A percentile compares a stretch with the other conserved stretches of the same genome.
These are phyloP conservation scores for Pichia sp. DNA, from an alignment of 1,139 yeast species.

Conservation along the genomic window DNA sequence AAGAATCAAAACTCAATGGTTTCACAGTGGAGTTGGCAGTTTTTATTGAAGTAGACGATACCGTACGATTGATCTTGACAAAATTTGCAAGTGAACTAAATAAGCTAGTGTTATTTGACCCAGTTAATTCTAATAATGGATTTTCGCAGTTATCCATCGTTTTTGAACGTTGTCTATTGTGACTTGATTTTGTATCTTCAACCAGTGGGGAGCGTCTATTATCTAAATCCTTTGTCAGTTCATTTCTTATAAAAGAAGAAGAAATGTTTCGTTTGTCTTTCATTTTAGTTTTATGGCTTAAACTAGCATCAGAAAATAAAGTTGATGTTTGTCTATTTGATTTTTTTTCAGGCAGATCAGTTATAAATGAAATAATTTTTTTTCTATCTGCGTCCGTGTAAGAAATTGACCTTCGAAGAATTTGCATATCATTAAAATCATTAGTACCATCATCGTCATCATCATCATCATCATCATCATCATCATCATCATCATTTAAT, in stretches of 20 bases:
- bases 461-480: background rate
- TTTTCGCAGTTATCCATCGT: conserved; percentile 24
- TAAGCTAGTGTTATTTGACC: conserved; percentile 18
- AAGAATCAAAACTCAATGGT: conserved; percentile 10
- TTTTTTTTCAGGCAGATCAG: background rate
- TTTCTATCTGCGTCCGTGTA: conserved; percentile 13
- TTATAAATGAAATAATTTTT: conserved; percentile 4
- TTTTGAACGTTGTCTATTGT: conserved; percentile 22
- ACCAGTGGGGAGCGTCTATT: background rate
- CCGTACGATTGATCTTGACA: conserved; percentile 20
- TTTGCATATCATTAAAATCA: background rate
- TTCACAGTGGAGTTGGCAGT: background rate
- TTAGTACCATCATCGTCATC: background rate
- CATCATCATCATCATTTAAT: background rate
- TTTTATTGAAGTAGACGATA: conserved; percentile 6
- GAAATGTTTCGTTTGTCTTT: background rate
- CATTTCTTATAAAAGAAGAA: background rate
- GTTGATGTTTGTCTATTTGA: background rate
- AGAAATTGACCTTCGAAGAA: conserved; percentile 8
- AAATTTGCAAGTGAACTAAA: conserved; percentile 26
- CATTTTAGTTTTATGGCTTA: background rate
- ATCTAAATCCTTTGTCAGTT: background rate
- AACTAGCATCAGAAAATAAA: background rate
- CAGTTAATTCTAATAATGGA: conserved; percentile 13
- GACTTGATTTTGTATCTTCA: conserved; percentile 6